Base-by-base conservation (phyloP, 2,329 filamentous ascomycete species). In the Achaetomium macrosporum region DNA sequence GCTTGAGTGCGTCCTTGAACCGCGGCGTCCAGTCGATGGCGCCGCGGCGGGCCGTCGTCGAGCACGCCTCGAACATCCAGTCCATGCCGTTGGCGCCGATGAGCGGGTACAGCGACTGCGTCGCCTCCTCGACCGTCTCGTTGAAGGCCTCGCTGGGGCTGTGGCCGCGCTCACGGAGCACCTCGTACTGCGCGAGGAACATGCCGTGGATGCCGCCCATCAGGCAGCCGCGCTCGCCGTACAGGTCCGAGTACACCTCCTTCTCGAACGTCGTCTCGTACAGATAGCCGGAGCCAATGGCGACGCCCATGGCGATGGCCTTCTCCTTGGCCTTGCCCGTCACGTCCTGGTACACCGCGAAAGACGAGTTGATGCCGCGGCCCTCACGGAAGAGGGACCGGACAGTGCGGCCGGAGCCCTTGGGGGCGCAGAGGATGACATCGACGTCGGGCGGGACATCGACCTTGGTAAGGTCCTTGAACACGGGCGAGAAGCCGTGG, bases 211-310 rank as follows among this genome's bases (percentile, higher is more conserved):
- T 99, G 76, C 93, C 93, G 67, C 93, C 93, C 93, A 99, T 99
- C 69, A 99, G 81, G 85, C 93, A 99, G 72, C 93, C 93, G 78
- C 93, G 91, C 87, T 99, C 93, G 76, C 93, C 93, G 82, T 99
- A 99, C 64, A 99, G 86, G 77, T 97, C 93, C 59, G 90, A 96
- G 88, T 95, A 96, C 71, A 99, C 93, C 81, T 99, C 93, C 87
- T 99, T 99, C 84, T 99, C 87, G 71, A 99, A 99, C 72, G 93
- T 99, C 71, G 93, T 99, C 87, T 97, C 88, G 85, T 99, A 99
- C 66, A 99, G 88, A 84, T 99, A 99, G 69, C 93, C 93, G 68
- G 87, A 90, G 73, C 92, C 93, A 71, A 99, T 88, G 71, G 92
- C 93, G 61, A 97, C 92, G 79, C 93, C 93, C 66, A 99, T 85